A percentile compares a stretch with the other conserved stretches of the same genome.
These are phyloP conservation scores for Globisporangium orthogonon DNA, from an alignment of 352 stramenopile genomes.

Conservation along the genomic window DNA sequence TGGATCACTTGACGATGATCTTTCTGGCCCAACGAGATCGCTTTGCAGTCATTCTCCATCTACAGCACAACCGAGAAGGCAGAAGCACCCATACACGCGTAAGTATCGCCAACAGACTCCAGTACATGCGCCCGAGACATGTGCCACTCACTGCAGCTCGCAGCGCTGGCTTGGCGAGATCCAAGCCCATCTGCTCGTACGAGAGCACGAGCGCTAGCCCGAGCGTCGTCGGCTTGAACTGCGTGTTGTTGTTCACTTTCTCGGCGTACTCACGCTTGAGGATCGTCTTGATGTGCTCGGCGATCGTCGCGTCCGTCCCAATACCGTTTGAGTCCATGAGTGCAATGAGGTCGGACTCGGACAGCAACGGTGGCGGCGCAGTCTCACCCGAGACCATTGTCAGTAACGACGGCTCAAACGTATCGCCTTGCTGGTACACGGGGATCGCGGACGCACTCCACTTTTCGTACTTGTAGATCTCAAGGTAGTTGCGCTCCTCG, in stretches of 20 bases:
- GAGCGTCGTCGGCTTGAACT: constrained; percentile 92
- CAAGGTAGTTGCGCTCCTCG: constrained; percentile 90
- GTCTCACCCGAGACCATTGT: constrained; percentile 74
- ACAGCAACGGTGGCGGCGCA: constrained; percentile 82
- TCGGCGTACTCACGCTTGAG: constrained; percentile 95
- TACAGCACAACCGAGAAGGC: constrained; percentile 14
- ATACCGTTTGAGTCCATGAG: constrained; percentile 95
- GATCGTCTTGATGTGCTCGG: constrained; percentile 99
- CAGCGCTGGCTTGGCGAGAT: constrained; percentile 94
- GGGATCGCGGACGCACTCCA: constrained; percentile 87
- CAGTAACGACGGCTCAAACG: constrained; percentile 63
- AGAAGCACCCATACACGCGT: constrained; percentile 2
- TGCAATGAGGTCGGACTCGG: constrained; percentile 90
- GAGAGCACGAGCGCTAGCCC: constrained; percentile 87
- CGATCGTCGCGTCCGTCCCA: constrained; percentile 94
- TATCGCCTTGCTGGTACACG: constrained; percentile 71
- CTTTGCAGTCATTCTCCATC: constrained; percentile 92
- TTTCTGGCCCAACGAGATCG: constrained; percentile 76
- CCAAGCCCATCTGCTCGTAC: constrained; percentile 93
- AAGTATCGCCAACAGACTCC: background rate
- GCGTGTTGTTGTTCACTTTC: constrained; percentile 91
- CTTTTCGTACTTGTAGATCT: constrained; percentile 94
- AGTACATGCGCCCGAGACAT: background rate
- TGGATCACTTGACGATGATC: constrained; percentile 67
- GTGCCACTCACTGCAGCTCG: constrained; percentile 61